Conservation (phyloP, 148 eudicot genomes). For the Amaranthus cruentus region DNA sequence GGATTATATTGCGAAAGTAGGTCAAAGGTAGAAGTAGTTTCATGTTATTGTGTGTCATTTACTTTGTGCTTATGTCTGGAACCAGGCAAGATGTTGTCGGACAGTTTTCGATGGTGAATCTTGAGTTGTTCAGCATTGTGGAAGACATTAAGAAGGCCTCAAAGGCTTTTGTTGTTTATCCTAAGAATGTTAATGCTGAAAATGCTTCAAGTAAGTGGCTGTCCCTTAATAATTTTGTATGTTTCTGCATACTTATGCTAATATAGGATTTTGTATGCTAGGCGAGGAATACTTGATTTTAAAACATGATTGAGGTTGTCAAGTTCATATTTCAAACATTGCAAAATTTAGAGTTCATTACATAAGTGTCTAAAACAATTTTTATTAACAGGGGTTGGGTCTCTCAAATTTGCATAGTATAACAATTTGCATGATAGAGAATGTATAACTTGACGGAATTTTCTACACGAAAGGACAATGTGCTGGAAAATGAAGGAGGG, state of each 20-base stretch:
- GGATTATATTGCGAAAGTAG: not conserved
- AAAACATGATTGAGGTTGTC: not conserved
- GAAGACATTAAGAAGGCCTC: constrained; percentile 96
- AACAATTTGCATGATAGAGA: not conserved
- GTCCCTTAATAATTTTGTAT: constrained; percentile 9
- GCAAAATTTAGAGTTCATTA: not conserved
- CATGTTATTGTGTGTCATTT: not conserved
- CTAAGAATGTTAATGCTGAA: constrained; percentile 87
- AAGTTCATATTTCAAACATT: no score
- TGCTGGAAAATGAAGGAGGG: not conserved
- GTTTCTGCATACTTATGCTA: not conserved
- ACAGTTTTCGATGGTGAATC: constrained; percentile 96
- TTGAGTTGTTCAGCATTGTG: constrained; percentile 81
- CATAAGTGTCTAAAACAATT: no score
- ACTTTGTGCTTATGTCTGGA: constrained; percentile 6
- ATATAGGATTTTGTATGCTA: not conserved
- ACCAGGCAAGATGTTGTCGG: constrained; percentile 80
- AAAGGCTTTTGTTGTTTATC: constrained; percentile 92
- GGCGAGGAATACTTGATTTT: not conserved
- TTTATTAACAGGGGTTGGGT: not conserved
- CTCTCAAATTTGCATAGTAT: not conserved
- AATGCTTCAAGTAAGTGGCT: constrained; percentile 64
- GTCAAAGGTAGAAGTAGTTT: not conserved
- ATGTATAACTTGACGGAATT: not conserved
- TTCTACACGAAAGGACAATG: not conserved